Conservation (phyloP, 1,284 basidiomycete genomes). For the Ceratobasidium sp. region DNA sequence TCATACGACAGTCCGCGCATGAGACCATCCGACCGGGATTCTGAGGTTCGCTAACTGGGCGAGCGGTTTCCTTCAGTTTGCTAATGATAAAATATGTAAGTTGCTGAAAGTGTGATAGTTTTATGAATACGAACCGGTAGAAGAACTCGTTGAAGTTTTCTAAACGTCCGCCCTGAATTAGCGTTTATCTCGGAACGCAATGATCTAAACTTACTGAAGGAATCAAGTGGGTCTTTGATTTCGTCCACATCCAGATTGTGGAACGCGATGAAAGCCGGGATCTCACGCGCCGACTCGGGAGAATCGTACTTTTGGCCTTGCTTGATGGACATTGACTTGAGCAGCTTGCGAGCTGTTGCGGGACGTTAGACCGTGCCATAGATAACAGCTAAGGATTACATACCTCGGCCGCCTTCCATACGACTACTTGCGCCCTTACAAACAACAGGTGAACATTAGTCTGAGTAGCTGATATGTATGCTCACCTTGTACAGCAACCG, state of each 20-base stretch:
- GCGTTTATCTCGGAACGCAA: not conserved
- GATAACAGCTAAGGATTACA: conserved; percentile 52
- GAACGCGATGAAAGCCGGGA: conserved; percentile 90
- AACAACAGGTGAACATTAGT: too few species aligned
- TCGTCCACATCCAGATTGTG: conserved; percentile 88
- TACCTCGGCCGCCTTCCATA: conserved; percentile 92
- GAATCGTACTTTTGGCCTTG: conserved; percentile 95
- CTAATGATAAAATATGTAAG: conserved; percentile 71
- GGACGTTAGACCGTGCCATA: conserved; percentile 14
- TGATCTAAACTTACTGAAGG: conserved; percentile 74
- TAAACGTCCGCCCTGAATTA: conserved; percentile 54
- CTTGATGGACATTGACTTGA: conserved; percentile 93
- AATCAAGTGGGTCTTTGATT: conserved; percentile 84
- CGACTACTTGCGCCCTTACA: conserved; percentile 81
- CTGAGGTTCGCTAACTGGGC: conserved; percentile 81
- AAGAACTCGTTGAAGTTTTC: conserved; percentile 89
- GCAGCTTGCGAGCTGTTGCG: conserved; percentile 74
- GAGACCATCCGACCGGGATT: conserved; percentile 86
- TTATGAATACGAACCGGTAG: conserved; percentile 52
- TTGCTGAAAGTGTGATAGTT: conserved; percentile 33
- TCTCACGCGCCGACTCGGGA: conserved; percentile 86
- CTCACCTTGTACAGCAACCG: conserved; percentile 88
- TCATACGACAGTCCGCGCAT: conserved; percentile 93
- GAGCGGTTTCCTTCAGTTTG: conserved; percentile 86
- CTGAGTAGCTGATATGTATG: too few species aligned